phyloP scores from a whole-genome alignment of 495 filamentous ascomycete species.

The Lasiosphaeria hispida region DNA sequence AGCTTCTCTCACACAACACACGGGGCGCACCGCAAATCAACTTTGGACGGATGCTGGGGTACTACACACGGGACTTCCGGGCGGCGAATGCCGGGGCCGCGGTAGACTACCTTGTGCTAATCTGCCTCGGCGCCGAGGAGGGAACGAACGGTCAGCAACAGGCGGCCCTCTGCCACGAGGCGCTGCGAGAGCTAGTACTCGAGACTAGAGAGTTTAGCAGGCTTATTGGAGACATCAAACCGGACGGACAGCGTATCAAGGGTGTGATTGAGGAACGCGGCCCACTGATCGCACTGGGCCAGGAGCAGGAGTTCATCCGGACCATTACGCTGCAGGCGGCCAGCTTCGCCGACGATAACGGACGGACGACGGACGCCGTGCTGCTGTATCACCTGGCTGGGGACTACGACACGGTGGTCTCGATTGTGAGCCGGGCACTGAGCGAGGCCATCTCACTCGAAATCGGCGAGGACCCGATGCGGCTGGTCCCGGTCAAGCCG shows the following conservation, averaged over 20 bases:
- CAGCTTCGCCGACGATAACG: constrained; percentile 87
- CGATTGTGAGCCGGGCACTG: constrained; percentile 84
- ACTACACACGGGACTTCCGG: constrained; percentile 94
- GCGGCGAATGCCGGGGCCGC: constrained; percentile 81
- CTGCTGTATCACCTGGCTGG: constrained; percentile 90
- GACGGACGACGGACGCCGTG: constrained; percentile 86
- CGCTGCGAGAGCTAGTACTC: constrained; percentile 89
- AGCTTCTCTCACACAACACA: constrained; percentile 67
- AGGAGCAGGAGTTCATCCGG: constrained; percentile 79
- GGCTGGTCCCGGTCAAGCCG: constrained; percentile 75
- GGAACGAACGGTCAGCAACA: constrained; percentile 70
- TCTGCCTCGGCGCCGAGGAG: constrained; percentile 89
- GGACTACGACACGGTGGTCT: constrained; percentile 87
- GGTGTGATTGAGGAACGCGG: constrained; percentile 90
- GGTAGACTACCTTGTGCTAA: constrained; percentile 88
- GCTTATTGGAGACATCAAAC: constrained; percentile 84
- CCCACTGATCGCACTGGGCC: constrained; percentile 71
- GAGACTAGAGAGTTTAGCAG: constrained; percentile 93
- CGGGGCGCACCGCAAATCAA: constrained; percentile 83
- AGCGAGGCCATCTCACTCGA: constrained; percentile 82
- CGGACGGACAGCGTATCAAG: constrained; percentile 75
- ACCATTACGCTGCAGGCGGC: constrained; percentile 88
- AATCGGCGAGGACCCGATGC: constrained; percentile 70
- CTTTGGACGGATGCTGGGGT: constrained; percentile 88
- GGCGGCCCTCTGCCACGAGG: constrained; percentile 81